These are phyloP conservation scores for Blastobotrys parvus DNA, from an alignment of 805 yeast species.

Conservation along the genomic window DNA sequence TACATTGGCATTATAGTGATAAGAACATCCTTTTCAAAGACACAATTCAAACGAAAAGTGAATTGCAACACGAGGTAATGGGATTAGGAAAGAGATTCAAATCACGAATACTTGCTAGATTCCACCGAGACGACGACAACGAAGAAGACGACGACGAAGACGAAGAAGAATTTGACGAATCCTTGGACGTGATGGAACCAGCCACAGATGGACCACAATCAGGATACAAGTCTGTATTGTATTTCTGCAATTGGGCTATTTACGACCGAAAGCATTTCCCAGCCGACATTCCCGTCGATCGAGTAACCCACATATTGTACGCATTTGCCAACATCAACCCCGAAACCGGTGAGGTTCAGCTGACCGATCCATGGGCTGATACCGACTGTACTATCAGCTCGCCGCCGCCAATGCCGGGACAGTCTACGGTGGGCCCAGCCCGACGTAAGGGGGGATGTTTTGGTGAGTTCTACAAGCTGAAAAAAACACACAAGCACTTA, in stretches of 20 bases:
- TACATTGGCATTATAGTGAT: too few species aligned
- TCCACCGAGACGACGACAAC: too few species aligned
- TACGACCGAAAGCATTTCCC: conserved; percentile 55
- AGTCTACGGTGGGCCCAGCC: background rate
- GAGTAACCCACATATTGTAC: conserved; percentile 63
- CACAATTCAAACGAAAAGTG: too few species aligned
- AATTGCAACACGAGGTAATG: too few species aligned
- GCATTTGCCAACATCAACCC: conserved; percentile 62
- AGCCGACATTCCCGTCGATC: conserved; percentile 47
- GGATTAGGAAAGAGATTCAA: too few species aligned
- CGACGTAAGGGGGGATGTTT: conserved; percentile 36
- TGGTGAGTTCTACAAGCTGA: conserved; percentile 42
- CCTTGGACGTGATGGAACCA: background rate
- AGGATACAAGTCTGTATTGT: conserved; percentile 14
- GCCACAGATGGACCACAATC: too few species aligned
- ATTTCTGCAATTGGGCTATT: conserved; percentile 46
- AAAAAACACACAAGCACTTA: conserved; percentile 34
- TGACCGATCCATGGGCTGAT: conserved; percentile 65
- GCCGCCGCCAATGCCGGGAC: background rate
- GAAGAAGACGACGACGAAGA: background rate
- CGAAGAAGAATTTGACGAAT: background rate
- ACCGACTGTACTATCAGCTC: conserved; percentile 18
- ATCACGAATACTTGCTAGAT: too few species aligned
- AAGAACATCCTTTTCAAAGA: too few species aligned
- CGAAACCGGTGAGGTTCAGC: conserved; percentile 42